These are phyloP conservation scores for Cicer cuneatum DNA, from an alignment of 306 rosid species.

Conservation along the genomic window DNA sequence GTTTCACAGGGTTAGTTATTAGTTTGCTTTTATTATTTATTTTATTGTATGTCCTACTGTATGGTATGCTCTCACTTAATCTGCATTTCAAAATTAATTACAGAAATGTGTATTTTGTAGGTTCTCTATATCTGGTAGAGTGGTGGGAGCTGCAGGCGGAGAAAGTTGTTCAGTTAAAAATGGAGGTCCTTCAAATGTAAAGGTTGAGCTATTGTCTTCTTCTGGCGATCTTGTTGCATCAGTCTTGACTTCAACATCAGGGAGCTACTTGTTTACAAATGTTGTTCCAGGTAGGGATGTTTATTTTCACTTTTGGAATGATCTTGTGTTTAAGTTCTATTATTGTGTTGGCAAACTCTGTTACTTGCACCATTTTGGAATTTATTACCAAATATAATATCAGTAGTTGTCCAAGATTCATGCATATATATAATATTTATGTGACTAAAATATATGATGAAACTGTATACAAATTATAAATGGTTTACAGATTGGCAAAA, in stretches of 20 bases:
- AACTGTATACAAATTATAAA: not conserved
- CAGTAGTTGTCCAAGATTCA: slow-evolving; percentile 13
- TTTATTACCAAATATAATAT: slow-evolving; percentile 20
- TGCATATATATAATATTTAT: slow-evolving; percentile 1
- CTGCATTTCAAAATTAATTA: slow-evolving; percentile 36
- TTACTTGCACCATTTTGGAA: slow-evolving; percentile 31
- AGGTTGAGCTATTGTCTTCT: slow-evolving; percentile 76
- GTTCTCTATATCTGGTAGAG: slow-evolving; percentile 90
- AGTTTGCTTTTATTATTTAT: slow-evolving; percentile 26
- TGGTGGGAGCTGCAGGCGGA: slow-evolving; percentile 90
- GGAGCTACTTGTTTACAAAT: slow-evolving; percentile 80
- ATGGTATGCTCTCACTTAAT: slow-evolving; percentile 29
- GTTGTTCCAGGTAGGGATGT: slow-evolving; percentile 77
- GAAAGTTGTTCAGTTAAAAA: slow-evolving; percentile 71
- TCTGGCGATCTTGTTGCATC: slow-evolving; percentile 70
- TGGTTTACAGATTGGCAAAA: slow-evolving; percentile 16
- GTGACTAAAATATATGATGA: slow-evolving; percentile 26
- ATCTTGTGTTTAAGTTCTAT: slow-evolving; percentile 23
- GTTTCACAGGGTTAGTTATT: slow-evolving; percentile 81
- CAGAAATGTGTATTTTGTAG: slow-evolving; percentile 54
- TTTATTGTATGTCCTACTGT: slow-evolving; percentile 30
- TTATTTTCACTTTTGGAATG: slow-evolving; percentile 36
- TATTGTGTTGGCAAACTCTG: slow-evolving; percentile 23
- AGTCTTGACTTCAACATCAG: slow-evolving; percentile 71
- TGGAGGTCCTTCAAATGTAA: slow-evolving; percentile 89